A percentile compares a stretch with the other conserved stretches of the same genome.
phyloP scores from a whole-genome alignment of 2,329 filamentous ascomycete genomes.

The Macrophomina pseudophaseolina region DNA sequence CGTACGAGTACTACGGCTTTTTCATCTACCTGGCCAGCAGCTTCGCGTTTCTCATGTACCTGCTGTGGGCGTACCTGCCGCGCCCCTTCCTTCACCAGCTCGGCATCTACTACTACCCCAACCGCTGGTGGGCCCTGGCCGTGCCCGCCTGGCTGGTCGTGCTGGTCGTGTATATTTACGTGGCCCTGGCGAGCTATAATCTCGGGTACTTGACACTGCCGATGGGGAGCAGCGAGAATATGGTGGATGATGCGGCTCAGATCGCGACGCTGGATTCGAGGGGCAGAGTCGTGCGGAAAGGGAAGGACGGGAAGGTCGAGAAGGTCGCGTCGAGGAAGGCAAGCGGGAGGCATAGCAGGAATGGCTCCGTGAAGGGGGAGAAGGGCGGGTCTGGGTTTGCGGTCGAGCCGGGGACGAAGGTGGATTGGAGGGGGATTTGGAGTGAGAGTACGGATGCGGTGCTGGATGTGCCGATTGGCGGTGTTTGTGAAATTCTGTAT shows the following conservation, averaged over 20 bases:
- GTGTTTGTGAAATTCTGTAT: constrained; percentile 93
- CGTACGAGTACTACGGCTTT: constrained; percentile 99
- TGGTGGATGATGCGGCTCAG: constrained; percentile 89
- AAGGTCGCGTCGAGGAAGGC: constrained; percentile 46
- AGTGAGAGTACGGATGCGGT: constrained; percentile 93
- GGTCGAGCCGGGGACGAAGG: constrained; percentile 47
- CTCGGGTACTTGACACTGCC: constrained; percentile 84
- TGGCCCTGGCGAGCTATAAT: constrained; percentile 90
- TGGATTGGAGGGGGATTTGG: constrained; percentile 85
- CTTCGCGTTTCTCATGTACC: constrained; percentile 74
- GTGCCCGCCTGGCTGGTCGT: constrained; percentile 90
- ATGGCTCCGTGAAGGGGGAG: constrained; percentile 34
- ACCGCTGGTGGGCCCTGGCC: constrained; percentile 96
- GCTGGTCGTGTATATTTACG: constrained; percentile 87
- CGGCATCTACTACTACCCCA: constrained; percentile 95
- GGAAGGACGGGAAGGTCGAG: constrained; percentile 45
- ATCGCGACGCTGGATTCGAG: constrained; percentile 76
- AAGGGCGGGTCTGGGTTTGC: constrained; percentile 42
- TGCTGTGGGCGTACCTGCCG: constrained; percentile 88
- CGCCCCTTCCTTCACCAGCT: constrained; percentile 89
- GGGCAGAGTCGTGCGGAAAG: constrained; percentile 56
- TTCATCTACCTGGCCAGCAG: constrained; percentile 91
- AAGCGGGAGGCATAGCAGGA: constrained; percentile 39
- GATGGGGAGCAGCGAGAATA: constrained; percentile 79
- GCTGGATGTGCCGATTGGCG: constrained; percentile 93